Percentiles rank a stretch among this genome's conserved stretches.
Conservation (phyloP, 306 rosid species). For the Glycine soja region DNA sequence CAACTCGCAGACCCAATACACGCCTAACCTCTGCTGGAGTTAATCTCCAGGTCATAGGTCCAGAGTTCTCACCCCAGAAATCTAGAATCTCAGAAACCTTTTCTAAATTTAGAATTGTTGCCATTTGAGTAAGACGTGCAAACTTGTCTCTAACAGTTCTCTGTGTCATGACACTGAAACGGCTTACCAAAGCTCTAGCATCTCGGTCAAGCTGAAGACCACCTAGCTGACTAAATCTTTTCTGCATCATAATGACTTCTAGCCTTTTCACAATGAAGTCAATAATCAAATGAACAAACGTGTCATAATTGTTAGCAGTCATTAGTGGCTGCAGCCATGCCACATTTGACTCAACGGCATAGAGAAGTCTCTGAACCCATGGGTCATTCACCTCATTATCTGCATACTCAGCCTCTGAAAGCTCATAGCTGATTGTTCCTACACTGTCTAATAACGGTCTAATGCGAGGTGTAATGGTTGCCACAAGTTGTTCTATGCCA, state of each 20-base stretch:
- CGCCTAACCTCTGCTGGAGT: slow-evolving; percentile 99
- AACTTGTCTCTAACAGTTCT: slow-evolving; percentile 96
- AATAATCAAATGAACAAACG: slow-evolving; percentile 80
- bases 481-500: slow-evolving; percentile 87
- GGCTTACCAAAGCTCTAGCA: slow-evolving; percentile 91
- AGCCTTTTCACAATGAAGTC: slow-evolving; percentile 92
- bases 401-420: slow-evolving; percentile 90
- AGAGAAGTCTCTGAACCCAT: slow-evolving; percentile 97
- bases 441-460: slow-evolving; percentile 88
- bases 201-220: slow-evolving; percentile 98
- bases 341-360: slow-evolving; percentile 84
- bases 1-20: slow-evolving; percentile 88
- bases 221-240: slow-evolving; percentile 92
- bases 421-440: slow-evolving; percentile 86
- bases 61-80: slow-evolving; percentile 99
- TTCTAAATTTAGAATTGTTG: slow-evolving; percentile 90
- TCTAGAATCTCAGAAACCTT: slow-evolving; percentile 96
- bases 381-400: slow-evolving; percentile 97
- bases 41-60: slow-evolving; percentile 98
- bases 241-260: slow-evolving; percentile 98
- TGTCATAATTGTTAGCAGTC: slow-evolving; percentile 88
- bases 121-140: slow-evolving; percentile 96
- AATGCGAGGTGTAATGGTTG: slow-evolving; percentile 76
- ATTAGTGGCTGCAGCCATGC: slow-evolving; percentile 91
- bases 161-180: slow-evolving; percentile 91